phyloP scores from a whole-genome alignment of 805 yeast genomes.

The Suhomyces pyralidae region DNA sequence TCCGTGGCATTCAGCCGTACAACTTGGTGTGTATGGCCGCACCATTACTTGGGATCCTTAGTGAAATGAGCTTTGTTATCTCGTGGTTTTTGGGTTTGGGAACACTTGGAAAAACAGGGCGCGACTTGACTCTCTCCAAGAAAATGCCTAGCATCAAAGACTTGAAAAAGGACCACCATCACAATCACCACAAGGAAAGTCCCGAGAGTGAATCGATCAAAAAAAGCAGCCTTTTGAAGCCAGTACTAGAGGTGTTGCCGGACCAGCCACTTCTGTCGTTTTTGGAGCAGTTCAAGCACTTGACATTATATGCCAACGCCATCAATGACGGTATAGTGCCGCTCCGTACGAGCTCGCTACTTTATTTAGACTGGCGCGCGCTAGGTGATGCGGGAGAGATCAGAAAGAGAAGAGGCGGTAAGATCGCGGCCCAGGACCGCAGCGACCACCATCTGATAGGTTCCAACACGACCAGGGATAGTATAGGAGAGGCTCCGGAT shows the following conservation, averaged over 20 bases:
- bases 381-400: slow-evolving; percentile 37
- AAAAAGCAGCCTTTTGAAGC: slow-evolving; percentile 20
- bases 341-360: slow-evolving; percentile 39
- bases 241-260: slow-evolving; percentile 39
- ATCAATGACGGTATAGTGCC: slow-evolving; percentile 48
- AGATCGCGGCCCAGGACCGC: neutral
- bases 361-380: slow-evolving; percentile 43
- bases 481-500: slow-evolving; percentile 6
- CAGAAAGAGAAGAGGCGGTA: slow-evolving; percentile 6
- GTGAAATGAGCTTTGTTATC: slow-evolving; percentile 38
- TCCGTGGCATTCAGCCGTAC: slow-evolving; percentile 24
- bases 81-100: slow-evolving; percentile 44
- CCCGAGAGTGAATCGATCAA: slow-evolving; percentile 4
- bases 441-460: slow-evolving; percentile 31
- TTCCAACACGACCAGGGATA: slow-evolving; percentile 17
- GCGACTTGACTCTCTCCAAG: slow-evolving; percentile 41
- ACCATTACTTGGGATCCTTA: slow-evolving; percentile 41
- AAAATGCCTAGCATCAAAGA: slow-evolving; percentile 24
- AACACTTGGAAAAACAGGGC: slow-evolving; percentile 44
- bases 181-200: slow-evolving; percentile 1
- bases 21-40: slow-evolving; percentile 41
- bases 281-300: slow-evolving; percentile 26
- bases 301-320: slow-evolving; percentile 43
- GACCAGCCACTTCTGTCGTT: slow-evolving; percentile 36
- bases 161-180: slow-evolving; percentile 12